A percentile compares a stretch with the other conserved stretches of the same genome.
Evolutionary conservation across 306 rosid genomes (phyloP).

Genomic region (Nissolia schottii): DNA sequence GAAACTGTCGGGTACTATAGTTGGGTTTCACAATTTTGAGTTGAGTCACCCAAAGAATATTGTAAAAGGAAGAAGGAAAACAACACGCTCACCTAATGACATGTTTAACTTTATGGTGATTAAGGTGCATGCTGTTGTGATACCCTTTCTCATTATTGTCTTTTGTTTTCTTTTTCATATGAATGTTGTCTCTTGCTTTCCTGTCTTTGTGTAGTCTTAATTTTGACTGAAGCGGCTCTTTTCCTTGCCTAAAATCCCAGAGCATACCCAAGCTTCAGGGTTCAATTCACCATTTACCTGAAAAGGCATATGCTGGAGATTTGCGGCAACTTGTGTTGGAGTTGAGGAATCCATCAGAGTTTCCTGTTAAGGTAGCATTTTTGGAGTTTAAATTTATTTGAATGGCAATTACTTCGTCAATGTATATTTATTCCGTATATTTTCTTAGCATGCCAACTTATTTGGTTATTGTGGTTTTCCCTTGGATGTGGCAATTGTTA

Average conservation of each 20-base stretch:
- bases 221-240: conserved; percentile 24
- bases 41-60: conserved; percentile 45
- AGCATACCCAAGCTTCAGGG: conserved; percentile 89
- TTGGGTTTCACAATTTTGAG: conserved; percentile 79
- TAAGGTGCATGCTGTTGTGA: conserved; percentile 50
- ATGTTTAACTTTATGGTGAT: conserved; percentile 78
- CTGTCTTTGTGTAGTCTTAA: neutral
- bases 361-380: conserved; percentile 64
- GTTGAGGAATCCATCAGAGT: conserved; percentile 74
- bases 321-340: conserved; percentile 66
- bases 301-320: conserved; percentile 77
- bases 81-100: conserved; percentile 37
- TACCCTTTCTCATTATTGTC: neutral
- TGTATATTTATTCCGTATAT: neutral
- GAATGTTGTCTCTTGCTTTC: neutral
- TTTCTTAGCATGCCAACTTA: neutral
- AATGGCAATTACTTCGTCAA: neutral
- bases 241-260: conserved; percentile 38
- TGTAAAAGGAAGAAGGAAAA: conserved; percentile 53
- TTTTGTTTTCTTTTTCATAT: neutral
- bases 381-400: conserved; percentile 12
- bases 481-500: neutral
- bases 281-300: conserved; percentile 57
- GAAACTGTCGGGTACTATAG: conserved; percentile 74
- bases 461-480: neutral